Evolutionary conservation across 192 early-diverging fungal species (phyloP).

Genomic region (Backusella psychrophila): DNA sequence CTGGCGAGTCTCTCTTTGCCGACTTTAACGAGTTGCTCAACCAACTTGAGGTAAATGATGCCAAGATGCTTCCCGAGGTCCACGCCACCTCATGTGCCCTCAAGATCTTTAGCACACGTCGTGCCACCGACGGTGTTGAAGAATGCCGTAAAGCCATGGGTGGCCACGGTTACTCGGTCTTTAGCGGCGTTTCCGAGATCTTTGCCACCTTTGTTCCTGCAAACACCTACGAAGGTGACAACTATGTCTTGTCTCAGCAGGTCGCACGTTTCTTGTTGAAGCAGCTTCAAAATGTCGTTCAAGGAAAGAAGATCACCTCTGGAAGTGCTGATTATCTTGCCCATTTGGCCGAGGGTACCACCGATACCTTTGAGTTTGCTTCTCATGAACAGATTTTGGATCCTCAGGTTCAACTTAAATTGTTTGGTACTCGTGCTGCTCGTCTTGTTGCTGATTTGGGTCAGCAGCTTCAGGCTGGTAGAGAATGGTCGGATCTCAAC

Average conservation of each 20-base stretch:
- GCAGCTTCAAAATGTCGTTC: conserved; percentile 47
- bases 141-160: conserved; percentile 71
- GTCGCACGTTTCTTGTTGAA: conserved; percentile 69
- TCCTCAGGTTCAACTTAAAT: conserved; percentile 52
- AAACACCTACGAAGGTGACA: conserved; percentile 67
- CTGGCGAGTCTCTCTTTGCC: conserved; percentile 45
- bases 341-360: conserved; percentile 21
- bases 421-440: conserved; percentile 69
- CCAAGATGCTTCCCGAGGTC: conserved; percentile 58
- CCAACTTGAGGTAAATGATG: conserved; percentile 48
- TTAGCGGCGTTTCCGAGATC: conserved; percentile 64
- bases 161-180: conserved; percentile 71
- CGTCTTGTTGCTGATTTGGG: conserved; percentile 59
- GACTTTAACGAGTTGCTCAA: conserved; percentile 55
- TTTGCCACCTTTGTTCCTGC: conserved; percentile 60
- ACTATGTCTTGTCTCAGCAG: conserved; percentile 68
- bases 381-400: conserved; percentile 45
- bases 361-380: conserved; percentile 12
- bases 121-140: conserved; percentile 60
- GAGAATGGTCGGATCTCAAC: conserved; percentile 67
- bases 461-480: conserved; percentile 46
- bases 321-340: conserved; percentile 35
- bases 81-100: conserved; percentile 67
- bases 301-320: conserved; percentile 34
- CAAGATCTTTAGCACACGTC: conserved; percentile 60